Evolutionary conservation across 2,329 filamentous ascomycete genomes (phyloP), one percentile per base, ranked within the genome.

Genomic region (Cladophialophora exuberans): DNA sequence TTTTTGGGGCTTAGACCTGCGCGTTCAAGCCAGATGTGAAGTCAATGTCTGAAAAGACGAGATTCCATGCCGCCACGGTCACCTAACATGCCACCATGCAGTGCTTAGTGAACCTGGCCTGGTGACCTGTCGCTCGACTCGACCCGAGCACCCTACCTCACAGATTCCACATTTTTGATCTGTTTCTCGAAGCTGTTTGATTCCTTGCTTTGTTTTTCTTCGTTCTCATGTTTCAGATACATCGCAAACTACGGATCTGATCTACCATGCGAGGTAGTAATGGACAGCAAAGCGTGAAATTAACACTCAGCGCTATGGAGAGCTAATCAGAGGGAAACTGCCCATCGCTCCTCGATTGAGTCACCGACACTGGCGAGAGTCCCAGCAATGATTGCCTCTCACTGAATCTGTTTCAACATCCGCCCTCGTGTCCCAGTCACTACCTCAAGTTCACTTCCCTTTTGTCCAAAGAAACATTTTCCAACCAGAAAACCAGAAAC

Each of bases 1-100:
- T n/a, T n/a, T n/a, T n/a, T n/a, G n/a, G n/a, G n/a, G 39, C 39
- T 42, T 42, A 42, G 39, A 23, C 39, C 20, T 42, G 39, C 39
- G n/a, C n/a, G n/a, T n/a, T n/a, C n/a, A n/a, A n/a, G n/a, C n/a
- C n/a, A 42, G 39, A 18, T 23, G 39, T 22, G 38, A 23, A n/a
- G 7, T 23, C 25, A 22, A 42, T 15, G 38, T 23, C 13, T 11
- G 38, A 42, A 25, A 42, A 26, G 13, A 31, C 7, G 28, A 7
- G 28, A 31, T 13, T 31, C 18, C 39, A 25, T 42, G 39, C 17
- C 11, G 17, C 26, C 18, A 23, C 26, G 22, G 17, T 42, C 18
- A 23, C 26, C 9, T 15, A 15, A 6, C n/a, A n/a, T n/a, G n/a
- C n/a, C n/a, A n/a, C n/a, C n/a, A n/a, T n/a, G n/a, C n/a, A n/a